A percentile compares a stretch with the other conserved stretches of the same genome.
Evolutionary conservation across 345 rosid genomes (phyloP).

Genomic region (Eucalyptus sideroxylon): DNA sequence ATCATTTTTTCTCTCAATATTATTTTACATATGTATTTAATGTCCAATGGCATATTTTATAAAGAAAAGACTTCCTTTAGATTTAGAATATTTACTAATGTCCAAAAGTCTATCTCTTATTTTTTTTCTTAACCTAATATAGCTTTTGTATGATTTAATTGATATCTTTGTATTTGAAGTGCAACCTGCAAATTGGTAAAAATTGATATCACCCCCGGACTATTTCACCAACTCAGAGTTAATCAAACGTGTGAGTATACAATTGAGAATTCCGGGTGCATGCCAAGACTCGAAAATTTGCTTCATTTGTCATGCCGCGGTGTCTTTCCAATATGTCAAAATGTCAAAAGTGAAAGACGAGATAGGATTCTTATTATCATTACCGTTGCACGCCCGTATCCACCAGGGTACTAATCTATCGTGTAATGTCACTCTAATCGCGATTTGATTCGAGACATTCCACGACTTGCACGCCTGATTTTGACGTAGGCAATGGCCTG

Average conservation of each 20-base stretch:
- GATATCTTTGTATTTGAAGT: neutral
- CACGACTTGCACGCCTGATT: neutral
- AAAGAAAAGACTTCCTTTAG: neutral
- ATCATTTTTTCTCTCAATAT: rapidly evolving
- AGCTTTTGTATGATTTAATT: neutral
- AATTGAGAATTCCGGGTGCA: neutral
- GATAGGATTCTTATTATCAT: neutral
- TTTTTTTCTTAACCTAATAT: neutral
- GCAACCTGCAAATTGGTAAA: neutral
- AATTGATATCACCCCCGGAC: neutral
- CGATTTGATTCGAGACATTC: neutral
- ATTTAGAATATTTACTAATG: neutral
- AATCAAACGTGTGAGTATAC: neutral
- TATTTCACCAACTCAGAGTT: neutral
- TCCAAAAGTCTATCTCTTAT: neutral
- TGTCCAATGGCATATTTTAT: neutral
- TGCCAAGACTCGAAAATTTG: neutral
- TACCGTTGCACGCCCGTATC: neutral
- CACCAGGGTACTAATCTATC: neutral
- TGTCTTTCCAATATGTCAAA: neutral
- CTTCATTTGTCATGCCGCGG: neutral
- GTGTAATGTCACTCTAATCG: neutral
- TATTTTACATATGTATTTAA: neutral
- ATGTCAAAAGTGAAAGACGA: neutral
- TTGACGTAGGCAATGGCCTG: neutral